Percentiles rank a stretch among this genome's conserved stretches.
Conservation (phyloP, 2,329 filamentous ascomycete genomes). For the Nakataea oryzae region DNA sequence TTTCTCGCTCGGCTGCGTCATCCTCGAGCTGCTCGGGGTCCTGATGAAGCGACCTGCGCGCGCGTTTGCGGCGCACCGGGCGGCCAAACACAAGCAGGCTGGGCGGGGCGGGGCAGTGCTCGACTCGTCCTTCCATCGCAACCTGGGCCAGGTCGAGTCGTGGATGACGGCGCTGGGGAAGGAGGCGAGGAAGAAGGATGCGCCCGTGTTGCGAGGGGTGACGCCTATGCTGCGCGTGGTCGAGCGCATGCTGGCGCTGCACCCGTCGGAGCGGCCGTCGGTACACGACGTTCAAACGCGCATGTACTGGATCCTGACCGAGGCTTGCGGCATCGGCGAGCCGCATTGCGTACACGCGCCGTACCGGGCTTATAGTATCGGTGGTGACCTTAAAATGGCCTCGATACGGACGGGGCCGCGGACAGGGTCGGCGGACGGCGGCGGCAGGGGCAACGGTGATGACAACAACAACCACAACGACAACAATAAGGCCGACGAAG, state of each 20-base stretch:
- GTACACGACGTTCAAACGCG: conserved; percentile 40
- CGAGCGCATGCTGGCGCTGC: conserved; percentile 40
- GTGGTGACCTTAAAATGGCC: background rate
- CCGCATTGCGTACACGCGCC: conserved; percentile 40
- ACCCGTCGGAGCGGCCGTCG: conserved; percentile 41
- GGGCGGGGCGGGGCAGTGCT: conserved; percentile 49
- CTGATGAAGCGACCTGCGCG: conserved; percentile 56
- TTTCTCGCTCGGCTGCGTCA: conserved; percentile 64
- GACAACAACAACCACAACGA: too few relatives aligned
- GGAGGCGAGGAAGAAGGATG: conserved; percentile 29
- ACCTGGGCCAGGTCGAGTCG: conserved; percentile 54
- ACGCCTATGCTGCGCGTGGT: conserved; percentile 41
- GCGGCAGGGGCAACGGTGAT: background rate
- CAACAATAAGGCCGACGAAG: too few relatives aligned
- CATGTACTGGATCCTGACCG: conserved; percentile 41
- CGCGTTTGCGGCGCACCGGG: conserved; percentile 56
- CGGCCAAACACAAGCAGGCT: conserved; percentile 50
- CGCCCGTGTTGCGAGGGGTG: conserved; percentile 35
- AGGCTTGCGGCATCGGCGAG: conserved; percentile 33
- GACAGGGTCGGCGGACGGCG: too few relatives aligned
- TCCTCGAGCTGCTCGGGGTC: conserved; percentile 60
- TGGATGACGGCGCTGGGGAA: conserved; percentile 56
- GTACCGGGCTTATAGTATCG: background rate
- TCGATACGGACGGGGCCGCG: background rate
- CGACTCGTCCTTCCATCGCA: conserved; percentile 64